Evolutionary conservation across 352 stramenopile genomes (phyloP).

Genomic region (Globisporangium takayamanum): DNA sequence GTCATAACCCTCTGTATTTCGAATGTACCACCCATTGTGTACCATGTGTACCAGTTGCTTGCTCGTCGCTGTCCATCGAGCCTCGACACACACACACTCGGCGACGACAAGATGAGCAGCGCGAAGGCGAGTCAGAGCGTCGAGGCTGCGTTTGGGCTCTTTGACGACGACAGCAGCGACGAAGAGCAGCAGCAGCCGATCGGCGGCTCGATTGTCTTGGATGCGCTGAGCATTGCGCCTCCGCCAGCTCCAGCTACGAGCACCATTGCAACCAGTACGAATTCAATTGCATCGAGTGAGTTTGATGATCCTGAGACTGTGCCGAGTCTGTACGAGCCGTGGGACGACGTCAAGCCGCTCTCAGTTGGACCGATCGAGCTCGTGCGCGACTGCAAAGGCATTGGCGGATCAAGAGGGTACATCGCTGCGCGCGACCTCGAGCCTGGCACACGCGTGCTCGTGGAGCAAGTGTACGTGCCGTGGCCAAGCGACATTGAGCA

Average conservation of each 20-base stretch:
- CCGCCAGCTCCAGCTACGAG: constrained; percentile 2
- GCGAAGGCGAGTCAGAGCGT: constrained; percentile 35
- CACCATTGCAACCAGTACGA: background rate
- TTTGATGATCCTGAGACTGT: constrained; percentile 8
- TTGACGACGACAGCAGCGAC: constrained; percentile 78
- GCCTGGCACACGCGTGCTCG: constrained; percentile 85
- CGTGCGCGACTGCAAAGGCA: constrained; percentile 32
- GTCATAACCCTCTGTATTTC: no score
- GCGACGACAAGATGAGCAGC: constrained; percentile 8
- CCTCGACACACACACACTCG: no score
- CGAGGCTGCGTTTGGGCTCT: constrained; percentile 72
- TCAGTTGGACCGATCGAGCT: constrained; percentile 80
- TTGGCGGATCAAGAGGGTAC: constrained; percentile 87
- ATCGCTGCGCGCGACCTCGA: constrained; percentile 71
- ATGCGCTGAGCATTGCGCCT: constrained; percentile 17
- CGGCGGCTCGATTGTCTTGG: constrained; percentile 1
- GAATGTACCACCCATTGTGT: no score
- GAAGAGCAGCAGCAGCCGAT: constrained; percentile 35
- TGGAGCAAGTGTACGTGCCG: constrained; percentile 87
- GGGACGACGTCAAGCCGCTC: constrained; percentile 73
- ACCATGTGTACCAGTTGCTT: no score
- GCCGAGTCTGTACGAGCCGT: constrained; percentile 48
- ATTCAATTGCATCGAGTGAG: background rate
- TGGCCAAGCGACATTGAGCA: constrained; percentile 86
- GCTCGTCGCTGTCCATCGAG: no score